Conservation (phyloP, 306 rosid species). For the Trifolium subterraneum region DNA sequence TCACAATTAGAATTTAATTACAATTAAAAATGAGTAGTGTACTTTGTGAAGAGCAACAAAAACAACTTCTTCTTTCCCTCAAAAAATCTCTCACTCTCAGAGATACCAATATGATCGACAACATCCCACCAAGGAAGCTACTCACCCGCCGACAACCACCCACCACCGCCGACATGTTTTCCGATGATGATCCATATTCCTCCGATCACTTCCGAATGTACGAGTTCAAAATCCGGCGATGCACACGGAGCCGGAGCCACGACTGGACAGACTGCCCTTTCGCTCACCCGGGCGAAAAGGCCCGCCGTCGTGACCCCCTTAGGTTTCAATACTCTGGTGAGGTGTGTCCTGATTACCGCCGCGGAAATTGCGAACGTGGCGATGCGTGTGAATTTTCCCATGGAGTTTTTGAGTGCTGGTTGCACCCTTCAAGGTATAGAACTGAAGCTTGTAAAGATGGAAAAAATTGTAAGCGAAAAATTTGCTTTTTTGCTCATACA, state of each 20-base stretch:
- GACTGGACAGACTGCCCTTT: conserved; percentile 99
- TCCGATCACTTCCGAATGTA: conserved; percentile 87
- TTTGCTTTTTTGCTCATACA: conserved; percentile 91
- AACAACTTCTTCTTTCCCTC: conserved; percentile 53
- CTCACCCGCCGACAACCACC: conserved; percentile 45
- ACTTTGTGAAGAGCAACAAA: conserved; percentile 50
- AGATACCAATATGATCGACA: conserved; percentile 41
- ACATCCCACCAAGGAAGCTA: conserved; percentile 78
- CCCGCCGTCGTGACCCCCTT: conserved; percentile 83
- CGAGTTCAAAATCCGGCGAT: conserved; percentile 87
- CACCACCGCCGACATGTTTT: conserved; percentile 45
- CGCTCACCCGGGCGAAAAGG: conserved; percentile 88
- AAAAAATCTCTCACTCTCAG: conserved; percentile 46
- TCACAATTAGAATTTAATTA: not conserved
- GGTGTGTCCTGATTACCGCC: conserved; percentile 78
- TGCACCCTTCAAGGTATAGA: conserved; percentile 89
- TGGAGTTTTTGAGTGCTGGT: conserved; percentile 92
- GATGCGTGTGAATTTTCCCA: conserved; percentile 84
- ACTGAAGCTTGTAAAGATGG: conserved; percentile 98
- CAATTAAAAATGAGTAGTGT: conserved; percentile 45
- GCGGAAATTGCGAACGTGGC: conserved; percentile 74
- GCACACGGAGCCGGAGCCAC: conserved; percentile 91
- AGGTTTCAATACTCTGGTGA: conserved; percentile 72
- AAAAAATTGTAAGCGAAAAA: conserved; percentile 76
- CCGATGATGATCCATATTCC: conserved; percentile 62